Evolutionary conservation across 768 basidiomycete genomes (phyloP), one percentile per base, ranked within the genome.

Genomic region (Lentinula aciculospora): DNA sequence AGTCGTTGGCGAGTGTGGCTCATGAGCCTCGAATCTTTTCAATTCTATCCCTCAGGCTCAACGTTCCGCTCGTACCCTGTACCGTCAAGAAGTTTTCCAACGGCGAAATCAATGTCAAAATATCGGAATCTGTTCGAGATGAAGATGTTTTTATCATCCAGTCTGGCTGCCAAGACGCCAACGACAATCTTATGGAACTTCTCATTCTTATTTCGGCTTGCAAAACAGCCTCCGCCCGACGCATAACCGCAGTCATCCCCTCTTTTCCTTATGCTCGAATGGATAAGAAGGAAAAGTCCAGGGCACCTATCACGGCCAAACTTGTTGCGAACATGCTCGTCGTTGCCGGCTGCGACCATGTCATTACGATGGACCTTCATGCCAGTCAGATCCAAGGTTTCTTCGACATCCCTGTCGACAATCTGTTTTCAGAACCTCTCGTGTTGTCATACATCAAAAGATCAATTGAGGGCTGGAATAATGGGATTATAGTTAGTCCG

Each of bases 141-240:
- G 94, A 94, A 74, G 97, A 99, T 72, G 94, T 98, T 27, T 99
- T 98, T 79, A 97, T 99, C 78, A 83, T 99, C 71, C 97, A 99
- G 75, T 88, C 91, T 13, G 88, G 89, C 29, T 90, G 84, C 73
- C 76, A 77, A 69, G 93, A 94, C 66, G 93, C 94, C 69, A 96
- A 97, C 72, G 95, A 97, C 74, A 88, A 93, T 71, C 78, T 98
- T 62, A 96, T 99, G 94, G 97, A 99, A 71, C 92, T 99, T 62
- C 89, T 98, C 70, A 92, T 99, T 69, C 87, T 99, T 75, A 94
- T 97, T 66, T 98, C 96, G 57, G 95, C 96, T 1, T 98, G 96
- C 80, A 96, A 92, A 73, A 97, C 92, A 4, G 92, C 95, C 7
- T 95, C 95, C 0, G 96, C 97, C 7, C 82, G 93, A 45, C 83